Conservation (phyloP, 2,329 filamentous ascomycete genomes). For the Colletotrichum tropicale region DNA sequence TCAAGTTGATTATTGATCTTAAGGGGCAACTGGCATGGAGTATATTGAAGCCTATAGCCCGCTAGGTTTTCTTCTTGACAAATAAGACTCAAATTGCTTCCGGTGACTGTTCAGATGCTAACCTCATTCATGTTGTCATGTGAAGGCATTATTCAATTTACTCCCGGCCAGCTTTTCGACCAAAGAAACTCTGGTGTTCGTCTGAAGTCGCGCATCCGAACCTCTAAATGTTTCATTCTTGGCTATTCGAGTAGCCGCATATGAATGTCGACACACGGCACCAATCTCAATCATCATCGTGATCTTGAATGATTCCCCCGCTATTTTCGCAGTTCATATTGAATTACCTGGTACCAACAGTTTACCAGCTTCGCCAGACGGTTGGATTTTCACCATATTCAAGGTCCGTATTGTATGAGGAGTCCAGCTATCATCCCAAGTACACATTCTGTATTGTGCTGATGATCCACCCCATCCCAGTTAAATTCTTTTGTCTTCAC, state of each 20-base stretch:
- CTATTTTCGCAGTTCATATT: background rate
- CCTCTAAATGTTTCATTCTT: background rate
- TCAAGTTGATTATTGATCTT: background rate
- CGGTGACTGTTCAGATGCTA: background rate
- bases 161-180: background rate
- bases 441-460: background rate
- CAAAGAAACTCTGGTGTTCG: background rate
- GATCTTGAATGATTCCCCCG: background rate
- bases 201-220: background rate
- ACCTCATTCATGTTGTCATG: background rate
- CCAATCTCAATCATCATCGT: accelerated
- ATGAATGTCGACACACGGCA: background rate
- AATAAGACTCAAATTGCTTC: background rate
- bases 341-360: background rate
- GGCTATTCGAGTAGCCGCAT: background rate
- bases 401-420: accelerated
- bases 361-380: background rate
- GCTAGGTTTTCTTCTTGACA: background rate
- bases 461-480: background rate
- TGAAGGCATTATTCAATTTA: background rate
- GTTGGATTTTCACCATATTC: background rate
- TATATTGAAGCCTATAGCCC: background rate
- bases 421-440: background rate
- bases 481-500: background rate
- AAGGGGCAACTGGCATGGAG: background rate